Evolutionary conservation across 2,329 filamentous ascomycete genomes (phyloP).

Genomic region (Cladophialophora bantiana): DNA sequence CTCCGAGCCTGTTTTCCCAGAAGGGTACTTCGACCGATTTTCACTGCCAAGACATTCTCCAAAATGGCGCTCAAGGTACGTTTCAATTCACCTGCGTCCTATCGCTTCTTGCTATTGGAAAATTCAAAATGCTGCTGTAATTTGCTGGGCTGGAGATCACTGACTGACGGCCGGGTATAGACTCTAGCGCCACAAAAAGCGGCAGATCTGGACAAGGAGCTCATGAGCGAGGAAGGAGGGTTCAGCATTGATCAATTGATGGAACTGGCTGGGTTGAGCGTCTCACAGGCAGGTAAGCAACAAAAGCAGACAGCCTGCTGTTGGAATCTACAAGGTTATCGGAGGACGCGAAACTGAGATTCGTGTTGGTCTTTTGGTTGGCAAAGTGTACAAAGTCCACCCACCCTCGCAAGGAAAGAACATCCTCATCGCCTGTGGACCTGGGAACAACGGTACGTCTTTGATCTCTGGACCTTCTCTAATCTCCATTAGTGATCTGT

Average conservation of each 20-base stretch:
- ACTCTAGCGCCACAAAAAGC: constrained; percentile 87
- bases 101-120: not conserved
- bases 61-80: constrained; percentile 53
- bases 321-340: not conserved
- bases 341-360: not conserved
- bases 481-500: not conserved
- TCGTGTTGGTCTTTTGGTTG: not conserved
- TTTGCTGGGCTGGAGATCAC: not conserved
- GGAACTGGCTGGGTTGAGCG: constrained; percentile 92
- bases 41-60: constrained; percentile 35
- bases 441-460: constrained; percentile 67
- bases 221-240: constrained; percentile 82
- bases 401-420: constrained; percentile 73
- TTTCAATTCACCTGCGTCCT: not conserved
- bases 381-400: constrained; percentile 81
- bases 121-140: not conserved
- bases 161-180: constrained; percentile 53
- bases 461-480: not conserved
- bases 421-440: constrained; percentile 89
- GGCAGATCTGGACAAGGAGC: constrained; percentile 85
- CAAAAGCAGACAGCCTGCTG: not conserved
- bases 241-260: constrained; percentile 97
- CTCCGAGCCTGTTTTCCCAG: constrained; percentile 23
- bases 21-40: constrained; percentile 22
- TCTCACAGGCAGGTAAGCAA: constrained; percentile 79